Base-by-base conservation (phyloP, 495 filamentous ascomycete genomes). In the Penicillium canescens region DNA sequence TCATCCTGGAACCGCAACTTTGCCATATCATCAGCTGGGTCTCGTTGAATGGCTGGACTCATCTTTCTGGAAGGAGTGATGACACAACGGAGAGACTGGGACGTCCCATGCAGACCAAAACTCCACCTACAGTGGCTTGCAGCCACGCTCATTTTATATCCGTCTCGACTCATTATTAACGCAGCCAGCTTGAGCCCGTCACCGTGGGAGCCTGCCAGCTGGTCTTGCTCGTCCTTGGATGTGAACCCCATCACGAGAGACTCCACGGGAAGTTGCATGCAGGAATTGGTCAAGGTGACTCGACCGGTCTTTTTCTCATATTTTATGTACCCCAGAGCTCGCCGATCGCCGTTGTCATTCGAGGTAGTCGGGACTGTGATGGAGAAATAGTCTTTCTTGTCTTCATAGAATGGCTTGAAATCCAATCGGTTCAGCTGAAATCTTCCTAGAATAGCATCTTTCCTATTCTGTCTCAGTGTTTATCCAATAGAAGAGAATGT, bases 181-280 rank as follows among this genome's bases (percentile, higher is more conserved):
- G 56, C 50, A 18, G 66, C 63, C 11, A 69, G 31, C 23, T 69
- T 69, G 42, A 67, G 59, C 33, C 66, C 66, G 35, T 69, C 66
- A 11, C 66, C 61, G 35, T 67, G 57, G 16, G 28, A 49, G 12
- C 64, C 63, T 2, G 59, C 59, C 10, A 58, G 44, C 28, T 31
- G 5, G 28, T 31, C 28, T 12, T 57, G 23, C 7, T 41, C 24
- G 4, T 58, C 42, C 23, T 24, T 43, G 16, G 24, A 35, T 18
- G 40, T 41, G 48, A 42, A 42, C 33, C 47, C 47, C 12, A 41
- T 33, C 41, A 50, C 26, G 33, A 61, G 53, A 31, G 18, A 24
- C 18, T 56, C 43, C 7, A 46, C 50, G 5, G 50, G 24, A 24
- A 56, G 43, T 40, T 34, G 37, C 9, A 42, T 50, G 28, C 54